Evolutionary conservation across 371 early-diverging fungal genomes (phyloP).

Genomic region (Blakeslea trispora): DNA sequence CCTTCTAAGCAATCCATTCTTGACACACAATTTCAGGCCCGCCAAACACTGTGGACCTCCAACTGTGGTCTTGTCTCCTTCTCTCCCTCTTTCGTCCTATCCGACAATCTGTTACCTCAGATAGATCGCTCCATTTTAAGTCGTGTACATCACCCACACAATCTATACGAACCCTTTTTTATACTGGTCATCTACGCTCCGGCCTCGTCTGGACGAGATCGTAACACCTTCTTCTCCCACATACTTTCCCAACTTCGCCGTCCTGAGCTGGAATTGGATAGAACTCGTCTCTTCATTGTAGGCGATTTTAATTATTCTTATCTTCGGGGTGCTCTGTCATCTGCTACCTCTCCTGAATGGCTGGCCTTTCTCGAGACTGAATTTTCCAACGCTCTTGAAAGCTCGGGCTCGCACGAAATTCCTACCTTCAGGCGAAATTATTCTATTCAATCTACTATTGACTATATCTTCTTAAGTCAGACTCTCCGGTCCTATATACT

Average conservation of each 20-base stretch:
- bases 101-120: background rate
- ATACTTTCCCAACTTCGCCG: background rate
- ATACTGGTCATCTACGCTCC: conserved; percentile 8
- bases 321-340: background rate
- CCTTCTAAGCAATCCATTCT: background rate
- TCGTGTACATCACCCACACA: conserved; percentile 6
- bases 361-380: background rate
- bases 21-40: conserved; percentile 8
- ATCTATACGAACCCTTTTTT: conserved; percentile 1
- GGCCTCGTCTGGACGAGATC: background rate
- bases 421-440: background rate
- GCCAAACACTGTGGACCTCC: conserved; percentile 1
- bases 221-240: background rate
- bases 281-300: background rate
- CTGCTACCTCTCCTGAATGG: background rate
- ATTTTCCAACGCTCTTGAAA: background rate
- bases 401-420: background rate
- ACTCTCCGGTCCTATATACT: background rate
- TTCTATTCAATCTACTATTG: conserved; percentile 5
- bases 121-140: background rate
- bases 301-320: conserved; percentile 18
- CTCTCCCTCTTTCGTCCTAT: background rate
- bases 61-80: conserved; percentile 12
- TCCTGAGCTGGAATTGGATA: background rate
- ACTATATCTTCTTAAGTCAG: conserved; percentile 5